Evolutionary conservation across 306 rosid species (phyloP), one percentile per base, ranked within the genome.

Genomic region (Inga leiocalycina): DNA sequence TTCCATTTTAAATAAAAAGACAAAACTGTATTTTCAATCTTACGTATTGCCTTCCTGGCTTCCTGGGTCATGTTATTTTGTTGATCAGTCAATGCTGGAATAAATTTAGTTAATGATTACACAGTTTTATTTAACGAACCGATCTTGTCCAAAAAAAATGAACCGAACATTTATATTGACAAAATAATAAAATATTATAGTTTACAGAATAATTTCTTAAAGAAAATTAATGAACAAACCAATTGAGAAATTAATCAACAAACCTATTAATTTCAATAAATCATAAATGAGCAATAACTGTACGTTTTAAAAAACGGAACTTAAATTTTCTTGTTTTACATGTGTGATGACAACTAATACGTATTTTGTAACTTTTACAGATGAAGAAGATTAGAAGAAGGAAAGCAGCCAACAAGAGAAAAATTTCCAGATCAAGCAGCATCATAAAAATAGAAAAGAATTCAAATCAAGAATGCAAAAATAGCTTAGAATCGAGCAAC

Each of bases 341-440:
- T 24, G 6, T 67, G 41, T 27, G 32, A 12, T 68, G 85, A 4
- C 77, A 44, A 6, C 37, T 24, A 41, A 51, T 17, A 13, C 37
- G 52, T 37, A n/a, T 57, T 71, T 51, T 45, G 61, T 35, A 6
- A 1, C 1, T 68, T 68, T 72, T 68, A 46, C 71, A 88, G 90
- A 75, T 70, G 6, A 85, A 72, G 83, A 85, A 72, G 84, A 56
- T 85, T 15, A 32, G 15, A 19, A 85, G 43, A 10, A 82, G 39
- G 44, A 88, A 79, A 76, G 22, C 2, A 30, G 75, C 35, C 15
- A 82, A 71, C 15, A 85, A 79, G 24, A 75, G 32, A 5, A n/a
- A 4, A 45, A 43, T 37, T 11, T 17, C 13, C 0, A 74, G 19
- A 82, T 68, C 86, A 75, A 79, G 54, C 24, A 17, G 16, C 13